Evolutionary conservation across 176 grass and related monocot genomes (phyloP).

Genomic region (Microstegium vimineum): DNA sequence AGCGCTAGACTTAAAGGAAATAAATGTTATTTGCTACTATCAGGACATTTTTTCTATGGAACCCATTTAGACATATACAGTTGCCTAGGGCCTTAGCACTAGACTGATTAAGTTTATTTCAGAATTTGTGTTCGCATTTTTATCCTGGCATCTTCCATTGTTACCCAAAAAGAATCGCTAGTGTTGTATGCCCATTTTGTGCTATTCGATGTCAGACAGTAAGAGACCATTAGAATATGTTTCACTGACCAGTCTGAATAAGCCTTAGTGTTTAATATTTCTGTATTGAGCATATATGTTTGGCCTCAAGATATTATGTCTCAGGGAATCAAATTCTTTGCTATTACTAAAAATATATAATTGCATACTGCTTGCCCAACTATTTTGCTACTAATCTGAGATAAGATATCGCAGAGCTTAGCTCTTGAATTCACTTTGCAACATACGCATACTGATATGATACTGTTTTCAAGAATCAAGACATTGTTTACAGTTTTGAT

Average conservation of each 20-base stretch:
- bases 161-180: background rate
- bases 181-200: background rate
- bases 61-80: background rate
- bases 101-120: background rate
- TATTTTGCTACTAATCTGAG: background rate
- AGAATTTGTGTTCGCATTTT: background rate
- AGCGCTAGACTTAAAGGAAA: background rate
- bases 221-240: background rate
- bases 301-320: background rate
- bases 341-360: background rate
- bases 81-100: background rate
- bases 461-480: background rate
- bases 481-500: background rate
- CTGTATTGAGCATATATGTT: background rate
- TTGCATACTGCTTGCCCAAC: background rate
- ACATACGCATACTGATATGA: background rate
- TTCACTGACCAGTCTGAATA: background rate
- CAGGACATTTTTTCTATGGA: background rate
- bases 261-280: conserved; percentile 10
- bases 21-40: background rate
- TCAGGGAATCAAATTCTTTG: background rate
- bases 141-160: background rate
- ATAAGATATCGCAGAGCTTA: background rate
- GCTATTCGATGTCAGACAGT: background rate
- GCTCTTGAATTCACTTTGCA: background rate